Evolutionary conservation across 805 yeast genomes (phyloP), one percentile per base, ranked within the genome.

Genomic region (Candida sakaeoensis): DNA sequence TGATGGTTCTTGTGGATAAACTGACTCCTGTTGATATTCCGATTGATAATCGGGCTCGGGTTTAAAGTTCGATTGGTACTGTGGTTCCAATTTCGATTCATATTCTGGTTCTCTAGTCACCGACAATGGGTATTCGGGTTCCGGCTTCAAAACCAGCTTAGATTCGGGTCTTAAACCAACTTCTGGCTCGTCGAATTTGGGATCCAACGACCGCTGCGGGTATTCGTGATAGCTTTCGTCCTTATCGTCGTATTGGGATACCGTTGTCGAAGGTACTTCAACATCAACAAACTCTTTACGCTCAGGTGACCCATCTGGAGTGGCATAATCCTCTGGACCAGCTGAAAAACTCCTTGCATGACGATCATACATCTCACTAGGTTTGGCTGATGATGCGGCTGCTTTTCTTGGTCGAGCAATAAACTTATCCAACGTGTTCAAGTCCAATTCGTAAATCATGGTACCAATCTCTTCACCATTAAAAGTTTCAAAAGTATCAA

Each of bases 391-490:
- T 24, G 42, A 33, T 16, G 42, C 39, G 19, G 45, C 41, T 8
- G 17, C 19, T 27, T 18, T 31, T 26, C 36, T 35, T 23, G 34
- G 39, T 30, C 22, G 27, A 12, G 64, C n/a, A n/a, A n/a, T 58
- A 36, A 57, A 62, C 18, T 55, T 47, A 33, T 62, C 69, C n/a
- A 59, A 61, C 49, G 57, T 63, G 18, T 70, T 62, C 15, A 73
- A 62, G 48, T 87, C 91, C 40, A 86, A 70, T 25, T 79, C 77
- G 51, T 74, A 84, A 14, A 85, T 69, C 62, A 75, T 71, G 28
- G 80, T 79, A 37, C 83, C 86, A 19, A 53, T 42, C 33, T 59
- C 64, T 22, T 54, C 71, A 39, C 77, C 77, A 51, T 76, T 72
- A 46, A 67, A 77, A 8, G 61, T 65, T 40, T 68, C 76, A 36